Evolutionary conservation across 768 basidiomycete genomes (phyloP).

Genomic region (Tulasnella sp.): DNA sequence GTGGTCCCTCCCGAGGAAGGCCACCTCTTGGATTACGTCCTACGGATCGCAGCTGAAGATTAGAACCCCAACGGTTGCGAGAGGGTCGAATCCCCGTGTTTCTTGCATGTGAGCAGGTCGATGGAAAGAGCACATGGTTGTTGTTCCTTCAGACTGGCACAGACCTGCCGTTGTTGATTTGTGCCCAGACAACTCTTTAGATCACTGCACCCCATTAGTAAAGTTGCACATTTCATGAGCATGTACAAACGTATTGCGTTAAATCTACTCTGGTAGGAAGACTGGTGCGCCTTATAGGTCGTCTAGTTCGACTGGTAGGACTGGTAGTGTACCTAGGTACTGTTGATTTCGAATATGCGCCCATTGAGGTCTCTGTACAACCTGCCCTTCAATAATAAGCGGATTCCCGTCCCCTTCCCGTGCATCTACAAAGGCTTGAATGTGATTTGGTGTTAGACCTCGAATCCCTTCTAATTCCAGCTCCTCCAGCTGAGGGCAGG

Average conservation of each 20-base stretch:
- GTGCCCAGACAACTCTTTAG: background rate
- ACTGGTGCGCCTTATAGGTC: too few relatives aligned
- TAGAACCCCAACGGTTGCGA: too few relatives aligned
- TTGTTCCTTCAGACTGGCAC: constrained; percentile 29
- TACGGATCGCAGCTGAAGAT: too few relatives aligned
- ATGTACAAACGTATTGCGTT: too few relatives aligned
- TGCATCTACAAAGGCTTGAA: background rate
- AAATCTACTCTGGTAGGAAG: too few relatives aligned
- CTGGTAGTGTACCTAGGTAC: too few relatives aligned
- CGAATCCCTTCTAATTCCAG: background rate
- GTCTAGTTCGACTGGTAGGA: too few relatives aligned
- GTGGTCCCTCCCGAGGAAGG: too few relatives aligned
- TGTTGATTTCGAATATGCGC: too few relatives aligned
- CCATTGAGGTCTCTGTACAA: background rate
- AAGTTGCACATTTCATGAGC: too few relatives aligned
- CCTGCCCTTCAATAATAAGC: background rate
- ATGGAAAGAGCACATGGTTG: background rate
- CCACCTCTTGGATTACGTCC: too few relatives aligned
- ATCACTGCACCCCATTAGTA: background rate
- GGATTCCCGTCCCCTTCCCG: background rate
- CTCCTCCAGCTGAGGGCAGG: background rate
- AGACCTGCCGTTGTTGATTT: constrained; percentile 1
- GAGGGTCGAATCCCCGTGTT: too few relatives aligned
- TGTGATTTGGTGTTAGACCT: background rate
- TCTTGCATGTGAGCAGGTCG: background rate